Evolutionary conservation across 2,329 filamentous ascomycete genomes (phyloP), one percentile per base, ranked within the genome.

Genomic region (Fusarium anguioides): DNA sequence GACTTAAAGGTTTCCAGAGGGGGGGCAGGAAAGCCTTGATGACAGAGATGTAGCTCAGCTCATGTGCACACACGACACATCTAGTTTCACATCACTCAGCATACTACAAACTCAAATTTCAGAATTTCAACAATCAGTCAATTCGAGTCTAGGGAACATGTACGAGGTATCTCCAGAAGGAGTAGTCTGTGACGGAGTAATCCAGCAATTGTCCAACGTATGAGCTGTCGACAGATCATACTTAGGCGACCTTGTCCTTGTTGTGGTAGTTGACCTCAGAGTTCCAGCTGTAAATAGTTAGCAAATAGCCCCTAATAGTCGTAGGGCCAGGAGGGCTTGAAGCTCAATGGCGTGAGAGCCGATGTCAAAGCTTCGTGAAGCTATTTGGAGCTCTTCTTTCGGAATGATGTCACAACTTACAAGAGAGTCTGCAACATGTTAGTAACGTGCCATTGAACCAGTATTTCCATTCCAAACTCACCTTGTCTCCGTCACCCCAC

Each of bases 401-500:
- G 9, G 18, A 39, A 51, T 47, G 31, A 44, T 44, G 51, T 60
- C 31, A 55, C 33, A 48, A 77, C 76, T 75, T 77, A 78, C 76
- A 78, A 78, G 49, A 90, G 72, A 72, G 89, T 91, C 89, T 89
- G 66, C 7, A 42, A 21, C 39, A 21, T 62, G 70, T 79, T 69
- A 79, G 76, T 53, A 60, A 54, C 17, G 11, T n/a, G 17, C 27
- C 44, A 60, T 37, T 31, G 15, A 40, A 17, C 48, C 47, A 35
- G 15, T 21, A 17, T 10, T 40, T 12, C 20, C 15, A 31, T 33
- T 33, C 11, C 15, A 27, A 31, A 61, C 79, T 77, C 56, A 93
- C 92, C 92, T 98, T 96, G 84, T 99, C 96, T 78, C 96, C 96
- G 78, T 98, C 86, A 72, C 95, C 94, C 92, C 92, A 99, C 77